These are phyloP conservation scores for Aureobasidium sp. DNA, from an alignment of 2,329 filamentous ascomycete species.

Conservation along the genomic window DNA sequence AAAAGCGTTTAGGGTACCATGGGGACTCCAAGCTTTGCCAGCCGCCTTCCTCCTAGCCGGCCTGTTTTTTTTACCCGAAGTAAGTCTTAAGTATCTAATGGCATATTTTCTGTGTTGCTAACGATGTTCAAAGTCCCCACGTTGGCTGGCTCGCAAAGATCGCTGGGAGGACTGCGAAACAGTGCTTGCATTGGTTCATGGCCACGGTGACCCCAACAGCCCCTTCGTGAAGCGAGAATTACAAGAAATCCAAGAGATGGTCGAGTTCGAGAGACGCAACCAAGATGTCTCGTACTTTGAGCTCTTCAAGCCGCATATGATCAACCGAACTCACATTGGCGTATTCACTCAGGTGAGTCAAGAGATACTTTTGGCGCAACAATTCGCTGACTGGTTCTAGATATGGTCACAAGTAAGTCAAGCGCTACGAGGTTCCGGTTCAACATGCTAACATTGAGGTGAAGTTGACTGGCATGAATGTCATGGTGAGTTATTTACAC, in stretches of 20 bases:
- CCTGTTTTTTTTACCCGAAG: neutral
- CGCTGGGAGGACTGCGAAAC: conserved; percentile 36
- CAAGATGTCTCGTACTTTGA: conserved; percentile 62
- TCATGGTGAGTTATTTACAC: neutral
- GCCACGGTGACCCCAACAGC: conserved; percentile 28
- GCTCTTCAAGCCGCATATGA: conserved; percentile 62
- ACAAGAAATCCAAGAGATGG: conserved; percentile 59
- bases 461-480: neutral
- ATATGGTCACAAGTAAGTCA: neutral
- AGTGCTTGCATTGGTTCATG: conserved; percentile 36
- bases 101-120: conserved; percentile 19
- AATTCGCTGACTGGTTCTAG: neutral
- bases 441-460: neutral
- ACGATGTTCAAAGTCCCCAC: conserved; percentile 36
- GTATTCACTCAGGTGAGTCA: conserved; percentile 68
- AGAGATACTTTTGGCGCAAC: conserved; percentile 33
- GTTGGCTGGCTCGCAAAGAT: conserved; percentile 39
- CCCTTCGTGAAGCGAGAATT: conserved; percentile 58
- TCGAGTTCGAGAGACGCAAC: conserved; percentile 64
- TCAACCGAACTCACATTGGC: conserved; percentile 64
- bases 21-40: conserved; percentile 44
- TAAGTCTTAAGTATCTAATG: neutral
- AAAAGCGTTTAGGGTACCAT: conserved; percentile 54
- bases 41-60: conserved; percentile 33
- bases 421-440: neutral